Conservation (phyloP, 1,284 basidiomycete species). For the Bondarzewia mesenterica region DNA sequence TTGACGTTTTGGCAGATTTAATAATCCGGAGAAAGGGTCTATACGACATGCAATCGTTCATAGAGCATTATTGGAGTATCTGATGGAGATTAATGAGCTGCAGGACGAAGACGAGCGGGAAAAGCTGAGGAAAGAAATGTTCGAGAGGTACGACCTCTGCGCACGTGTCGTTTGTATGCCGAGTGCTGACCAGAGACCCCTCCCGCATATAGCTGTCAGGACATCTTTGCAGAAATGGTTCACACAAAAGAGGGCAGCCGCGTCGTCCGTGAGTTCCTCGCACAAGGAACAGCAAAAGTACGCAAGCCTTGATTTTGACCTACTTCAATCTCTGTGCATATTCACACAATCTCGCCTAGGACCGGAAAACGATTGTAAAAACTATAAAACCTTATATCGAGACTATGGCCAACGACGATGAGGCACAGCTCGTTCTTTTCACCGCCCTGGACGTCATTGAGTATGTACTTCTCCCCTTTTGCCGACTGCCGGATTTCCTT, state of each 20-base stretch:
- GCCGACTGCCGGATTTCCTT: neutral
- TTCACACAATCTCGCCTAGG: conserved; percentile 32
- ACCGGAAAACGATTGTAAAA: conserved; percentile 85
- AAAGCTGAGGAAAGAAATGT: conserved; percentile 56
- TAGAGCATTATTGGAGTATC: conserved; percentile 71
- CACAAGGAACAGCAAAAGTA: conserved; percentile 73
- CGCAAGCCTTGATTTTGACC: no score
- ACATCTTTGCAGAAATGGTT: conserved; percentile 81
- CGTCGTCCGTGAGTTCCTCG: conserved; percentile 78
- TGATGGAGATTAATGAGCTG: conserved; percentile 42
- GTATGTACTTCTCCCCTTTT: conserved; percentile 32
- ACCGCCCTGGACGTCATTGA: conserved; percentile 83
- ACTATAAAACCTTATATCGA: conserved; percentile 79
- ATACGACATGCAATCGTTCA: conserved; percentile 82
- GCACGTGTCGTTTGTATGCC: neutral
- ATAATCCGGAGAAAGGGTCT: conserved; percentile 84
- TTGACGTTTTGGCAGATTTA: conserved; percentile 50
- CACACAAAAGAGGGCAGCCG: conserved; percentile 87
- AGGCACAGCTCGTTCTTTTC: conserved; percentile 83
- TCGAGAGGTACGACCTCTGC: conserved; percentile 42
- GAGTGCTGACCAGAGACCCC: neutral
- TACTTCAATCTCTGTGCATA: neutral
- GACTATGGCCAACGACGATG: conserved; percentile 78
- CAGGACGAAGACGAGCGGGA: conserved; percentile 55
- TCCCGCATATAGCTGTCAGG: conserved; percentile 55